Percentiles rank a stretch among this genome's conserved stretches.
These are phyloP conservation scores for Lodderomyces beijingensis DNA, from an alignment of 1,139 yeast species.

Conservation along the genomic window DNA sequence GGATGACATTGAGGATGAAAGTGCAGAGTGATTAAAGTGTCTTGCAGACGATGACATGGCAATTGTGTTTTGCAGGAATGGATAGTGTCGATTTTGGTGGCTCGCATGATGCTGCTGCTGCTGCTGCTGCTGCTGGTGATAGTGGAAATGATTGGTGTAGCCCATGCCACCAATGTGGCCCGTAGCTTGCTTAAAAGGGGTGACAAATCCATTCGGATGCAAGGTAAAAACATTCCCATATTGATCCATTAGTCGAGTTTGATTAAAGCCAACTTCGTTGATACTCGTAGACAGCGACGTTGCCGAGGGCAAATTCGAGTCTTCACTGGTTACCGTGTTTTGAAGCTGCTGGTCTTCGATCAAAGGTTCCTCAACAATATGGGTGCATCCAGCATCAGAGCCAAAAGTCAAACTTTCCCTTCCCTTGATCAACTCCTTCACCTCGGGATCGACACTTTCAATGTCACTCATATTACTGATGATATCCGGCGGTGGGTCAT, in stretches of 20 bases:
- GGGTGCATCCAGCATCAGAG: conserved; percentile 12
- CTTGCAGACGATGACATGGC: not conserved
- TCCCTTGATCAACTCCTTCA: conserved; percentile 19
- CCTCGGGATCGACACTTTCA: conserved; percentile 16
- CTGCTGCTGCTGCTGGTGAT: conserved; percentile 1
- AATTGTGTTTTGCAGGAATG: no score
- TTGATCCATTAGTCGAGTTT: conserved; percentile 9
- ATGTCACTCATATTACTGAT: conserved; percentile 6
- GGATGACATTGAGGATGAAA: conserved; percentile 3
- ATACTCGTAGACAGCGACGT: not conserved
- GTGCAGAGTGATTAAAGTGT: not conserved
- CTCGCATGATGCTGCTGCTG: not conserved
- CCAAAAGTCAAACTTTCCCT: conserved; percentile 21
- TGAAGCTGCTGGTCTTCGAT: conserved; percentile 2
- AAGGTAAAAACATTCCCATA: conserved; percentile 12
- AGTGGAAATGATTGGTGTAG: not conserved
- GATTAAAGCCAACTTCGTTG: conserved; percentile 1
- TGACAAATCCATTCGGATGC: conserved; percentile 15
- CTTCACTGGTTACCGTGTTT: conserved; percentile 7
- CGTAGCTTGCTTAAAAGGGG: conserved; percentile 7
- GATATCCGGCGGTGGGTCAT: not conserved
- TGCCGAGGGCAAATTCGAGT: conserved; percentile 4
- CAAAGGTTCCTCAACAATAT: conserved; percentile 2
- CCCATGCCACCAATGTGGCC: conserved; percentile 5
- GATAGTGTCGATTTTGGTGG: conserved; percentile 1